phyloP scores from a whole-genome alignment of 495 filamentous ascomycete genomes.

The Penicillium angulare region DNA sequence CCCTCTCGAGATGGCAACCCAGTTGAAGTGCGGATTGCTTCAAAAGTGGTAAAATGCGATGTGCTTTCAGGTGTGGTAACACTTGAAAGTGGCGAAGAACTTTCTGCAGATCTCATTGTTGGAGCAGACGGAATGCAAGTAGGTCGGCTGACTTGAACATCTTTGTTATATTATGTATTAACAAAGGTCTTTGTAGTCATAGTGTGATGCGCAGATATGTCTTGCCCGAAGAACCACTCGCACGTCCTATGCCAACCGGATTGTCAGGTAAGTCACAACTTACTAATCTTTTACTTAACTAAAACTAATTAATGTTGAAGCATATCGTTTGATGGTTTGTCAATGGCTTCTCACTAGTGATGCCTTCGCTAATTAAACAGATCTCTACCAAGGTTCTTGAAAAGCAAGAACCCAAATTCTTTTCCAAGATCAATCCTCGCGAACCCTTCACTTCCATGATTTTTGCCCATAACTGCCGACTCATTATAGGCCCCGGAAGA shows the following conservation, averaged over 20 bases:
- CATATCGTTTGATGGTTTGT: slow-evolving; percentile 25
- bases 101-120: slow-evolving; percentile 35
- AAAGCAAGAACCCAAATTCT: slow-evolving; percentile 20
- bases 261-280: slow-evolving; percentile 20
- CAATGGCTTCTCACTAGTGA: background rate
- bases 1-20: slow-evolving; percentile 15
- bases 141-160: too few relatives aligned
- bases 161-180: too few relatives aligned
- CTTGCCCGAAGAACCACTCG: background rate
- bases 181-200: slow-evolving; percentile 4
- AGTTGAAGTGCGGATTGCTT: slow-evolving; percentile 12
- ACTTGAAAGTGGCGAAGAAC: slow-evolving; percentile 21
- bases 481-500: slow-evolving; percentile 24
- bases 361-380: slow-evolving; percentile 1
- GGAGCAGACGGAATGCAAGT: slow-evolving; percentile 50
- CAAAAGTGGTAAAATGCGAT: slow-evolving; percentile 18
- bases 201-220: slow-evolving; percentile 18
- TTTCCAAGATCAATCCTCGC: slow-evolving; percentile 23
- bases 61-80: slow-evolving; percentile 16
- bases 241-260: slow-evolving; percentile 16
- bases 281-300: background rate
- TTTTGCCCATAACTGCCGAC: slow-evolving; percentile 20
- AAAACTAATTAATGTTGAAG: slow-evolving; percentile 7
- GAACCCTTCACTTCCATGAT: slow-evolving; percentile 23
- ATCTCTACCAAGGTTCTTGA: slow-evolving; percentile 18